Evolutionary conservation across 2,329 filamentous ascomycete species (phyloP).

Genomic region (Fusarium goolgardi): DNA sequence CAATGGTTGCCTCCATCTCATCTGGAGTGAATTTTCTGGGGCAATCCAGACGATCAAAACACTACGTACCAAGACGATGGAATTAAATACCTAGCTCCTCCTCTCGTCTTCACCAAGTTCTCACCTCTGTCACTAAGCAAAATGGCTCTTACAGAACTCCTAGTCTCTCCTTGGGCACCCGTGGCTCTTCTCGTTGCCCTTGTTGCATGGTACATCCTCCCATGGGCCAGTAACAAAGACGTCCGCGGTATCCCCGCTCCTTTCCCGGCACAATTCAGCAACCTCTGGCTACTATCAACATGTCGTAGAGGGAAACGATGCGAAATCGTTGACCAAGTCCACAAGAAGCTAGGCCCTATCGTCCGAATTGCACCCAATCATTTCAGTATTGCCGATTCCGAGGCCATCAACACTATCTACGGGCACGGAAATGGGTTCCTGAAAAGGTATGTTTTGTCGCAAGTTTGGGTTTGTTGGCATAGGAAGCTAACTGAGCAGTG

Average conservation of each 20-base stretch:
- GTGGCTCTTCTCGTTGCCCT: conserved; percentile 22
- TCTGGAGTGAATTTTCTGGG: conserved; percentile 30
- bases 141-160: conserved; percentile 39
- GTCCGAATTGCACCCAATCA: conserved; percentile 88
- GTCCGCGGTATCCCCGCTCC: conserved; percentile 71
- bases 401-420: conserved; percentile 80
- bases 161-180: conserved; percentile 39
- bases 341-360: conserved; percentile 79
- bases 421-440: conserved; percentile 82
- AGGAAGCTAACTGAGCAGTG: conserved; percentile 56
- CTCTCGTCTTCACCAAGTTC: not conserved
- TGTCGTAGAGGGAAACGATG: conserved; percentile 74
- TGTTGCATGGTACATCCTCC: conserved; percentile 34
- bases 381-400: conserved; percentile 83
- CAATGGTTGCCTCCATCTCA: not conserved
- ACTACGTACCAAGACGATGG: not conserved
- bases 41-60: not conserved
- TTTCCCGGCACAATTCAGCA: conserved; percentile 73
- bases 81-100: conserved; percentile 8
- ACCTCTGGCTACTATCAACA: conserved; percentile 81
- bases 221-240: conserved; percentile 63
- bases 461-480: rapidly evolving
- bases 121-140: not conserved
- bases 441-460: conserved; percentile 65
- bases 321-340: conserved; percentile 72